A percentile compares a stretch with the other conserved stretches of the same genome.
Conservation (phyloP, 805 yeast species). For the Saturnispora besseyi region DNA sequence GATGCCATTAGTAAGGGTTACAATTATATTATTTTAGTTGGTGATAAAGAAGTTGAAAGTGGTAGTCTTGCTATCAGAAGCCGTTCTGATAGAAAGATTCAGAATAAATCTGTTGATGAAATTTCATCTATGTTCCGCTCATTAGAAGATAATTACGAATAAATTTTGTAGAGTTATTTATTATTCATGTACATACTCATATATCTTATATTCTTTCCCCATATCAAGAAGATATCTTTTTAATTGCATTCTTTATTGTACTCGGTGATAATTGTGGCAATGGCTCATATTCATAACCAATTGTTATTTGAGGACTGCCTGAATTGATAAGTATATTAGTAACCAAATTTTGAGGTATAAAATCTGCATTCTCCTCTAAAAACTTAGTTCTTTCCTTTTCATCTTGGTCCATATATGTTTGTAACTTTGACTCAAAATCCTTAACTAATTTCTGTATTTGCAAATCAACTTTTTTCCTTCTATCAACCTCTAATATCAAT, state of each 20-base stretch:
- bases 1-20: conserved; percentile 71
- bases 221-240: conserved; percentile 2
- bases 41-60: conserved; percentile 67
- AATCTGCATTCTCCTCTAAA: conserved; percentile 40
- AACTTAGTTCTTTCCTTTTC: conserved; percentile 34
- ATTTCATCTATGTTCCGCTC: conserved; percentile 43
- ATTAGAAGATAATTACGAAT: conserved; percentile 42
- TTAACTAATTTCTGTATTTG: conserved; percentile 33
- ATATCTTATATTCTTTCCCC: neutral
- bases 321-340: conserved; percentile 18
- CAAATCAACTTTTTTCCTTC: conserved; percentile 37
- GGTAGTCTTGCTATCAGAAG: conserved; percentile 57
- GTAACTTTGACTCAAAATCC: conserved; percentile 34
- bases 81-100: conserved; percentile 39
- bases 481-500: conserved; percentile 41
- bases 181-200: conserved; percentile 6
- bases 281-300: conserved; percentile 17
- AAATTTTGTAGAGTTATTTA: neutral
- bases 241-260: conserved; percentile 16
- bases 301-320: conserved; percentile 18
- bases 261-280: conserved; percentile 17
- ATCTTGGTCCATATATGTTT: conserved; percentile 36
- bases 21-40: conserved; percentile 74
- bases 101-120: conserved; percentile 39
- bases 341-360: conserved; percentile 37